Evolutionary conservation across 2,329 filamentous ascomycete genomes (phyloP).

Genomic region (Aureobasidium sp.): DNA sequence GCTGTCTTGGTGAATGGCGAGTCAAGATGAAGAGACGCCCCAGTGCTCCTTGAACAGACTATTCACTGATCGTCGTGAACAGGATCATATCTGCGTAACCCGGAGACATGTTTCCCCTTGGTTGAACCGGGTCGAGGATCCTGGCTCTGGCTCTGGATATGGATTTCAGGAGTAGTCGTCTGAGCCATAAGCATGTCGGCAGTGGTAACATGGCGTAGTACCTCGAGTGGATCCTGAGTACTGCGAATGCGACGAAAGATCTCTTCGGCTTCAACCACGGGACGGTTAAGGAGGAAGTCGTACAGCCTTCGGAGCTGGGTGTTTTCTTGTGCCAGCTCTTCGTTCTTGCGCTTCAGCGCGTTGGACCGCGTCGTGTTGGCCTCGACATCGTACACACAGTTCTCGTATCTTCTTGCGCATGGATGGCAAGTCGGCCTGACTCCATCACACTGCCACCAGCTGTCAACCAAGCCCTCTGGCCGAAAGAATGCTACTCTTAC

Average conservation of each 20-base stretch:
- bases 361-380: constrained; percentile 17
- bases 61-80: not conserved
- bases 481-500: not conserved
- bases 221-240: constrained; percentile 5
- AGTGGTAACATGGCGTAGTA: constrained; percentile 1
- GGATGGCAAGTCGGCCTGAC: constrained; percentile 1
- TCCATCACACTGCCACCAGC: constrained; percentile 1
- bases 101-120: not conserved
- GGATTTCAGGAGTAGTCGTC: not conserved
- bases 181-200: constrained; percentile 4
- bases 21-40: not conserved
- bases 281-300: not conserved
- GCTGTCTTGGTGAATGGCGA: not conserved
- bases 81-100: not conserved
- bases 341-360: constrained; percentile 18
- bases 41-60: not conserved
- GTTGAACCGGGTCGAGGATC: not conserved
- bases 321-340: constrained; percentile 16
- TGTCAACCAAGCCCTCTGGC: not conserved
- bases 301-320: constrained; percentile 11
- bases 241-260: constrained; percentile 12
- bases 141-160: not conserved
- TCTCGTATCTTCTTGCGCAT: not conserved
- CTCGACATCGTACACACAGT: constrained; percentile 17
- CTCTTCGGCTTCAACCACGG: constrained; percentile 1